Conservation (phyloP, 23 red algal species). For the Pyropia yezoensis region DNA sequence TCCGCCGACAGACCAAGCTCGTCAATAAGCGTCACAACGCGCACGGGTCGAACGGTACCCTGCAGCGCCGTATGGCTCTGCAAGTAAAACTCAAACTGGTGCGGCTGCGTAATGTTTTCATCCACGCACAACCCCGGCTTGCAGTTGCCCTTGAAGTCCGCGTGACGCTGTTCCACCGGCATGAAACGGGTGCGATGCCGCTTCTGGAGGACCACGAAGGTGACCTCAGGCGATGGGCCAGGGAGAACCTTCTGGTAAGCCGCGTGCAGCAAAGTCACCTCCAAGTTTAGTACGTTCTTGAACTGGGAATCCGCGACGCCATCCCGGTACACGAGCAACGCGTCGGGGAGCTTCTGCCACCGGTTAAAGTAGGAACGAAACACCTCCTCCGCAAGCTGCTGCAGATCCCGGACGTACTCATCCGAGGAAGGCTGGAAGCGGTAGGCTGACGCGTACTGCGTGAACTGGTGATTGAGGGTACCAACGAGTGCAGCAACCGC, state of each 20-base stretch:
- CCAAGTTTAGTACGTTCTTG: constrained; percentile 21
- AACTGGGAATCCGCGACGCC: constrained; percentile 59
- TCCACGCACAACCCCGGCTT: constrained; percentile 45
- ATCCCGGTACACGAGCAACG: constrained; percentile 55
- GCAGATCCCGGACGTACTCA: constrained; percentile 31
- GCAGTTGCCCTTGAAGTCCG: constrained; percentile 32
- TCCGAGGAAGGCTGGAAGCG: constrained; percentile 26
- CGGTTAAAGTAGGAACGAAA: constrained; percentile 9
- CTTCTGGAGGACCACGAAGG: constrained; percentile 58
- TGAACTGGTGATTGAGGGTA: constrained; percentile 34
- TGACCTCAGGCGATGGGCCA: constrained; percentile 32
- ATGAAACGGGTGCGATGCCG: constrained; percentile 48
- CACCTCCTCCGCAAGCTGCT: constrained; percentile 14
- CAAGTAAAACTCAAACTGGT: constrained; percentile 52
- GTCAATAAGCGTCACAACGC: constrained; percentile 40
- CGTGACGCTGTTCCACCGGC: constrained; percentile 16
- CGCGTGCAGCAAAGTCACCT: constrained; percentile 3
- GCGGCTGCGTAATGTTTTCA: constrained; percentile 26
- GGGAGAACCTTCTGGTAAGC: constrained; percentile 6
- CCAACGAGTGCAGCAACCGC: constrained; percentile 50
- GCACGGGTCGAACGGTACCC: constrained; percentile 45
- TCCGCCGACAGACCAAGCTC: constrained; percentile 40
- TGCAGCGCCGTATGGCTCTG: constrained; percentile 55
- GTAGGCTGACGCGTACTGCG: constrained; percentile 16
- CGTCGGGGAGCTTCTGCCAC: constrained; percentile 36